Evolutionary conservation across 1,284 basidiomycete species (phyloP).

Genomic region (Cryptococcus maquisensis): DNA sequence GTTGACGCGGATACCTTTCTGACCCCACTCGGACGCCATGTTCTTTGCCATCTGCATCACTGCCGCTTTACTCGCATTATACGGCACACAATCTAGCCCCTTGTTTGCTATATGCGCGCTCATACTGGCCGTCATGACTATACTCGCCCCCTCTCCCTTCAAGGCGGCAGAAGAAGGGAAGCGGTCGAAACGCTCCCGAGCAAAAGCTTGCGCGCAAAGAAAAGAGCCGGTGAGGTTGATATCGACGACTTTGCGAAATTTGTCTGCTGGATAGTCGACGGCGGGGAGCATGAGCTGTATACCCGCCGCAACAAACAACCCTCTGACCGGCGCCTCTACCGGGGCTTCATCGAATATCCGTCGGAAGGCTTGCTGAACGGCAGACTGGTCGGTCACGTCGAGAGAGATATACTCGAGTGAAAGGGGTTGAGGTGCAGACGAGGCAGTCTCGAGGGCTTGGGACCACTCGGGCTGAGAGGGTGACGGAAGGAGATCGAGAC

Average conservation of each 20-base stretch:
- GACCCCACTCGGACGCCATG: conserved; percentile 75
- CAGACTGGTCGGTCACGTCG: conserved; percentile 61
- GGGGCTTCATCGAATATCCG: conserved; percentile 54
- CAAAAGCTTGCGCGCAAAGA: conserved; percentile 25
- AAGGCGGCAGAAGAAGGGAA: conserved; percentile 9
- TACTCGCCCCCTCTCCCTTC: conserved; percentile 68
- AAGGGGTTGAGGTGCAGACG: conserved; percentile 38
- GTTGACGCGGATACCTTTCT: conserved; percentile 10
- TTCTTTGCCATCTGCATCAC: conserved; percentile 52
- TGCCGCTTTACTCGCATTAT: conserved; percentile 32
- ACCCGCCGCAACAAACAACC: conserved; percentile 67
- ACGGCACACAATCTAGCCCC: conserved; percentile 46
- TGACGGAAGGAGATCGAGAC: conserved; percentile 63
- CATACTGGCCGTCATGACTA: conserved; percentile 80
- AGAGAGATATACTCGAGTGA: conserved; percentile 63
- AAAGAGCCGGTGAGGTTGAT: conserved; percentile 58
- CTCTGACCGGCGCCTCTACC: conserved; percentile 52
- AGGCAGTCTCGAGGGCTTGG: conserved; percentile 57
- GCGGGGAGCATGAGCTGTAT: conserved; percentile 64
- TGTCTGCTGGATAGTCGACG: conserved; percentile 63
- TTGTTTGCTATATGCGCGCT: conserved; percentile 74
- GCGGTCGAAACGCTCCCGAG: conserved; percentile 16
- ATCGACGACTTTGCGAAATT: conserved; percentile 68
- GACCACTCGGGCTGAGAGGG: conserved; percentile 64
- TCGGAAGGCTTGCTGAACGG: conserved; percentile 54